A percentile compares a stretch with the other conserved stretches of the same genome.
Evolutionary conservation across 2,329 filamentous ascomycete genomes (phyloP).

Genomic region (Pezicula radicicola): DNA sequence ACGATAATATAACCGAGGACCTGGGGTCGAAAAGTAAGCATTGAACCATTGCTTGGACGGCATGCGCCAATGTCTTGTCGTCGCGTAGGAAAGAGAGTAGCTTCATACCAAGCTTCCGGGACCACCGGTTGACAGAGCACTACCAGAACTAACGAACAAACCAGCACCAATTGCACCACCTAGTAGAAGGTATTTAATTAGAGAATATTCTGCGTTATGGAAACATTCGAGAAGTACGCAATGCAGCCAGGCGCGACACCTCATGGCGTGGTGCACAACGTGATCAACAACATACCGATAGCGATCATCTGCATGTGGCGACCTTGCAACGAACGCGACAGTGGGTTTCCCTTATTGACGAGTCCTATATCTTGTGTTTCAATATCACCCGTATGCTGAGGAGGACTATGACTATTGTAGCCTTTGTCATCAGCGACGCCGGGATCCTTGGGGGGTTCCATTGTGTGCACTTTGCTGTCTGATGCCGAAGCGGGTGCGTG

Average conservation of each 20-base stretch:
- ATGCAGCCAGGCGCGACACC: neutral
- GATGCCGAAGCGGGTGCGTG: neutral
- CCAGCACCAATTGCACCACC: constrained; percentile 41
- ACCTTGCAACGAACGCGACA: neutral
- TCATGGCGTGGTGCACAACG: neutral
- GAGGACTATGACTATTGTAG: neutral
- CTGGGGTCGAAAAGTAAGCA: constrained; percentile 1
- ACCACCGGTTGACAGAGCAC: constrained; percentile 32
- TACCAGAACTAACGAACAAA: constrained; percentile 40
- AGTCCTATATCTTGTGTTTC: neutral
- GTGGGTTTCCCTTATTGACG: neutral
- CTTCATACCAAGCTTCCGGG: constrained; percentile 6
- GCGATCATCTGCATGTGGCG: constrained; percentile 5
- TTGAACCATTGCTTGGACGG: neutral
- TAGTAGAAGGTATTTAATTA: neutral
- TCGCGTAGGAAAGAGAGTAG: neutral
- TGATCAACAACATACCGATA: neutral
- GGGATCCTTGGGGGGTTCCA: neutral
- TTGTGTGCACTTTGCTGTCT: neutral
- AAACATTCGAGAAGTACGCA: too few relatives aligned
- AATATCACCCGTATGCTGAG: neutral
- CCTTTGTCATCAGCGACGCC: neutral
- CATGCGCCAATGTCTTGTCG: neutral
- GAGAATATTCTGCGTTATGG: too few relatives aligned
- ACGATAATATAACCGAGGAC: constrained; percentile 52